Conservation (phyloP, 495 filamentous ascomycete species). For the Penicillium paxilli region DNA sequence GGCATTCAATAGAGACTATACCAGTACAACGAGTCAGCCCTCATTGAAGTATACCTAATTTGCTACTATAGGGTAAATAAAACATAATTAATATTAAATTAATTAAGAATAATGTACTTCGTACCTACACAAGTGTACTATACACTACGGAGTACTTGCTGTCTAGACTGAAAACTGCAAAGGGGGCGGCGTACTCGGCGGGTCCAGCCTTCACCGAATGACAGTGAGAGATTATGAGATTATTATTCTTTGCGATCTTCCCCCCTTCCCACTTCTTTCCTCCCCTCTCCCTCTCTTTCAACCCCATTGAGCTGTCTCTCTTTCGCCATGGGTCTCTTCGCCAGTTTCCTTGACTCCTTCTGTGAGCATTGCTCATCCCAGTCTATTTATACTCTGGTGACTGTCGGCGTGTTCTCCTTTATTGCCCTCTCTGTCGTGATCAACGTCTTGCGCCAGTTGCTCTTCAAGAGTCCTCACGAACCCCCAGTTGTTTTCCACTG, state of each 20-base stretch:
- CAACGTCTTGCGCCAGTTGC: slow-evolving; percentile 69
- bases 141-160: too few relatives aligned
- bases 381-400: slow-evolving; percentile 32
- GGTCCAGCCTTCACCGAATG: slow-evolving; percentile 26
- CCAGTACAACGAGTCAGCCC: too few relatives aligned
- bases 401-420: slow-evolving; percentile 29
- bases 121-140: too few relatives aligned
- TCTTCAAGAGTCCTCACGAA: slow-evolving; percentile 65
- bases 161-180: neutral
- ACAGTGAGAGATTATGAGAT: slow-evolving; percentile 25
- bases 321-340: slow-evolving; percentile 39
- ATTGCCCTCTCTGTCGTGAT: slow-evolving; percentile 41
- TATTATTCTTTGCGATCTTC: slow-evolving; percentile 22
- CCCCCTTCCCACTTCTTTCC: slow-evolving; percentile 13
- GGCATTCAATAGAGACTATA: too few relatives aligned
- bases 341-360: slow-evolving; percentile 34
- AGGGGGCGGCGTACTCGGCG: slow-evolving; percentile 11
- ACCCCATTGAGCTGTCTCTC: neutral
- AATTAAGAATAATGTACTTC: too few relatives aligned
- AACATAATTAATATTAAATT: too few relatives aligned
- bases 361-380: slow-evolving; percentile 42
- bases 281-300: neutral
- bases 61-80: too few relatives aligned
- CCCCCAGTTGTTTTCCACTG: slow-evolving; percentile 67
- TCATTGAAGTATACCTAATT: too few relatives aligned